Evolutionary conservation across 2,329 filamentous ascomycete genomes (phyloP).

Genomic region (Metarhizium robertsii): DNA sequence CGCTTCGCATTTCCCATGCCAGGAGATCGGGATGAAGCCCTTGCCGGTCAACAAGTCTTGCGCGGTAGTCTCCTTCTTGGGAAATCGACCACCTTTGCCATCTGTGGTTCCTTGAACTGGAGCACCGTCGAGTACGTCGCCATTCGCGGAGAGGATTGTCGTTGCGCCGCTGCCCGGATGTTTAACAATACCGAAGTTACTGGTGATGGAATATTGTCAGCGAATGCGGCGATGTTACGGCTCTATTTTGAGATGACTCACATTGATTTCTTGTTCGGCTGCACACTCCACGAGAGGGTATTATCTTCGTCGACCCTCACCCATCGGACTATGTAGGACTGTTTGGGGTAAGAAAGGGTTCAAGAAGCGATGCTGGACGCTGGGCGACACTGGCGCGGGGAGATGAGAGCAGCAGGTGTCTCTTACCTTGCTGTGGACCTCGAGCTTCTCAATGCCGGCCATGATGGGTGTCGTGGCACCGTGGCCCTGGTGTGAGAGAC

Average conservation of each 20-base stretch:
- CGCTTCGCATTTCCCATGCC: slow-evolving; percentile 92
- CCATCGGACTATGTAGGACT: slow-evolving; percentile 99
- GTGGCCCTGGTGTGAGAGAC: not conserved
- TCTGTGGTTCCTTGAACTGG: slow-evolving; percentile 32
- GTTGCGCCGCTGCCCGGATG: slow-evolving; percentile 68
- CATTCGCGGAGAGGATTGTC: slow-evolving; percentile 31
- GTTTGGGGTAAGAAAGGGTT: slow-evolving; percentile 13
- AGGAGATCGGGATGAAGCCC: slow-evolving; percentile 63
- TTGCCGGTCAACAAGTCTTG: slow-evolving; percentile 56
- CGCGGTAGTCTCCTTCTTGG: slow-evolving; percentile 51
- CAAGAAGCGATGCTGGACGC: not conserved
- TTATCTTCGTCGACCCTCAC: slow-evolving; percentile 82
- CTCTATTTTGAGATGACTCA: slow-evolving; percentile 21
- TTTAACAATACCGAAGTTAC: slow-evolving; percentile 96
- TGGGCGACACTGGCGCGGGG: not conserved
- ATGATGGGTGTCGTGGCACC: slow-evolving; percentile 34
- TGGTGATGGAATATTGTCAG: slow-evolving; percentile 21
- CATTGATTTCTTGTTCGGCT: slow-evolving; percentile 97
- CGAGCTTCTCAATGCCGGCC: slow-evolving; percentile 93
- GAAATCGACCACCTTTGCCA: slow-evolving; percentile 36
- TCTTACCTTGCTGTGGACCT: slow-evolving; percentile 88
- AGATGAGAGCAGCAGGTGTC: not conserved
- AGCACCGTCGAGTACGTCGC: slow-evolving; percentile 36
- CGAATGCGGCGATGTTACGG: not conserved
- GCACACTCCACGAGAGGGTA: slow-evolving; percentile 94